Percentiles rank a stretch among this genome's conserved stretches.
Evolutionary conservation across 495 filamentous ascomycete genomes (phyloP).

Genomic region (Penicillium taxi): DNA sequence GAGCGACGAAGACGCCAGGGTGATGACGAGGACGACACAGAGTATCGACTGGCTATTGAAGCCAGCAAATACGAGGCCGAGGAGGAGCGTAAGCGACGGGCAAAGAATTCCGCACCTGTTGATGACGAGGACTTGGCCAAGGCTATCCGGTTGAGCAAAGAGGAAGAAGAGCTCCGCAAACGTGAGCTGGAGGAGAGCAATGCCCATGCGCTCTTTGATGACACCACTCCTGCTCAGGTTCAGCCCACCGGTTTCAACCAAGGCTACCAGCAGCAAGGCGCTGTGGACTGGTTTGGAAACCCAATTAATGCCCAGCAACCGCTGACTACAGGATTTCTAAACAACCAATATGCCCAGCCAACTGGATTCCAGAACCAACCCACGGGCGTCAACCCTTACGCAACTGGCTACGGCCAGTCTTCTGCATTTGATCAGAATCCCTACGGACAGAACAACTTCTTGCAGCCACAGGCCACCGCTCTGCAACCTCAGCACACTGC

Average conservation of each 20-base stretch:
- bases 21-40: slow-evolving; percentile 81
- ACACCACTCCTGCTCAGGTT: slow-evolving; percentile 60
- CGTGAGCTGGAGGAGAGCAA: slow-evolving; percentile 88
- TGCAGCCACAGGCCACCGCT: slow-evolving; percentile 42
- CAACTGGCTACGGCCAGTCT: slow-evolving; percentile 58
- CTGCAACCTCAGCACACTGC: slow-evolving; percentile 67
- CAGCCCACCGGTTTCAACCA: slow-evolving; percentile 89
- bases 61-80: slow-evolving; percentile 95
- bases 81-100: slow-evolving; percentile 69
- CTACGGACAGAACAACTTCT: slow-evolving; percentile 45
- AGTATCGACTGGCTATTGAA: slow-evolving; percentile 89
- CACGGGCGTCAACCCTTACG: slow-evolving; percentile 63
- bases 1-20: slow-evolving; percentile 38
- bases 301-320: slow-evolving; percentile 70
- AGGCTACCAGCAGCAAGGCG: slow-evolving; percentile 90
- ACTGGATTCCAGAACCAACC: slow-evolving; percentile 55
- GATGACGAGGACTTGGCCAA: slow-evolving; percentile 88
- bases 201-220: slow-evolving; percentile 79
- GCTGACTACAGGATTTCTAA: slow-evolving; percentile 73
- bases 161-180: slow-evolving; percentile 83
- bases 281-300: slow-evolving; percentile 96
- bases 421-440: slow-evolving; percentile 54
- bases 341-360: slow-evolving; percentile 73
- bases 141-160: slow-evolving; percentile 91
- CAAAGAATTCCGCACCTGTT: slow-evolving; percentile 41